Base-by-base conservation (phyloP, 106 monocot species). In the Dendrobium nobile region DNA sequence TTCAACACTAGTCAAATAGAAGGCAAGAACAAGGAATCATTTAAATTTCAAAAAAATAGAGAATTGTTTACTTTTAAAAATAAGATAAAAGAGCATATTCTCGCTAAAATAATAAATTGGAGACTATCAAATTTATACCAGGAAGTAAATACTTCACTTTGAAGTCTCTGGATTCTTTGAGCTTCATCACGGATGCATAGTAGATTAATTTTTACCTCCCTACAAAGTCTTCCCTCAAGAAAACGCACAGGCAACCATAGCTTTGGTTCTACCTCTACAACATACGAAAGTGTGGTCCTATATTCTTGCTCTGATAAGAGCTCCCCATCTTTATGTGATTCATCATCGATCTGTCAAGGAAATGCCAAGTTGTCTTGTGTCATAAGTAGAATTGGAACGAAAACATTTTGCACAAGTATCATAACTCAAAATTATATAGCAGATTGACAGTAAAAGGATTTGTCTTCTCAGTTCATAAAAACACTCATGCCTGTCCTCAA, bases 241-340 rank as follows among this genome's bases (percentile, higher is more conserved):
- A 98, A 82, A 54, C 81, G 85, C 28, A 94, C 92, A 26, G 97
- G 97, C 27, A 98, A 77, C 97, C 92, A 90, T 10, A 91, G 81
- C 81, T 94, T 98, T 10, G 97, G 97, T 67, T 94, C 94, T 77
- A 94, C 78, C 64, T 94, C 92, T 73, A 98, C 91, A 33, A 72
- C 26, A 80, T 94, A 98, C 4, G 88, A 87, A 65, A 94, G 85
- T 54, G 84, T 82, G 17, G 90, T 98, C 58, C 40, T 78, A 55
- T 85, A 85, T 61, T 87, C 89, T 81, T 67, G 75, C 27, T 45
- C 68, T 22, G 10, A 16, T 18, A 61, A 59, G 77, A 72, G 17
- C 17, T 77, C 47, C 16, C 18, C 78, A 3, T 73, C 87, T 48
- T 82, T 51, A 28, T 56, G 48, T 31, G 16, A 58, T 40, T 77